Conservation (phyloP, 2,329 filamentous ascomycete species). For the Xylaria sp. region DNA sequence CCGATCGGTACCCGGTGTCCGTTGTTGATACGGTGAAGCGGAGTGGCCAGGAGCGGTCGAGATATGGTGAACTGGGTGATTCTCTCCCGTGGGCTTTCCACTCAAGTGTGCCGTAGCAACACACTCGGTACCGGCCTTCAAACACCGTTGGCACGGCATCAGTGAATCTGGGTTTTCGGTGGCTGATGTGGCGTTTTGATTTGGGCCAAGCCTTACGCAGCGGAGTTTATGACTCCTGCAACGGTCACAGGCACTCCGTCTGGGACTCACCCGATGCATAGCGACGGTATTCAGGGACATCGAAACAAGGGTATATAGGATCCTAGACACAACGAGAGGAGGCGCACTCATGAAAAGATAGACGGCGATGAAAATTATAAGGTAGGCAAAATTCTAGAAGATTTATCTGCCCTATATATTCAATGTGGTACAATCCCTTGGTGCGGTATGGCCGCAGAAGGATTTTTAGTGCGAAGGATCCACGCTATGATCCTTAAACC, state of each 20-base stretch:
- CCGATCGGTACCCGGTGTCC: constrained; percentile 8
- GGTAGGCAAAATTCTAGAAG: background rate
- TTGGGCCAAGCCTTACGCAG: constrained; percentile 16
- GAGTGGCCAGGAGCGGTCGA: constrained; percentile 13
- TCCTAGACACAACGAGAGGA: constrained; percentile 4
- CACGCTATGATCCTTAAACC: constrained; percentile 3
- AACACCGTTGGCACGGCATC: constrained; percentile 24
- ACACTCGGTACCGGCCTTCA: constrained; percentile 20
- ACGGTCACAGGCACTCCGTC: constrained; percentile 24
- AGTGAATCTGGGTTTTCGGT: constrained; percentile 10
- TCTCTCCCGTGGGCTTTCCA: constrained; percentile 11
- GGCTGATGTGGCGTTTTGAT: background rate
- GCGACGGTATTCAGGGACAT: constrained; percentile 6
- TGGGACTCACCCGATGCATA: constrained; percentile 21
- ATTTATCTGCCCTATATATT: constrained; percentile 12
- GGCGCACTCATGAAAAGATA: background rate
- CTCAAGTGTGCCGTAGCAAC: constrained; percentile 14
- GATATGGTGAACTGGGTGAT: constrained; percentile 9
- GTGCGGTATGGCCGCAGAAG: constrained; percentile 3
- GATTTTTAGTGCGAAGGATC: background rate
- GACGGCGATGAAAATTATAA: constrained; percentile 7
- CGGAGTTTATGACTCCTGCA: constrained; percentile 21
- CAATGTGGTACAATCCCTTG: background rate
- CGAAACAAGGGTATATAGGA: background rate
- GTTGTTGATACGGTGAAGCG: constrained; percentile 18